These are phyloP conservation scores for Pisolithus thermaeus DNA, from an alignment of 1,284 basidiomycete species.

Conservation along the genomic window DNA sequence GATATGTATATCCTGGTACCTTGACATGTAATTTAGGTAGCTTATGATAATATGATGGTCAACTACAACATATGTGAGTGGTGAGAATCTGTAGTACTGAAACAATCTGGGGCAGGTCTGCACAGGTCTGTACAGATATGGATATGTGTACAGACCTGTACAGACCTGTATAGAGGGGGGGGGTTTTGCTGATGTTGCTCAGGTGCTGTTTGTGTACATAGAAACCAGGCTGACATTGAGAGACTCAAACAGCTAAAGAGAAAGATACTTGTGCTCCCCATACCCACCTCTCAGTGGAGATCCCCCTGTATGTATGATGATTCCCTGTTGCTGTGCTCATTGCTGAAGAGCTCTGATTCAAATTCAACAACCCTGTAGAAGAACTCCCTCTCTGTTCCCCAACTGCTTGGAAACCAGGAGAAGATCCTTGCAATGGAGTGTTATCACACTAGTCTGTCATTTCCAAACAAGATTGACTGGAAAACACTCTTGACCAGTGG, in stretches of 20 bases:
- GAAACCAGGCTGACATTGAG: slow-evolving; percentile 53
- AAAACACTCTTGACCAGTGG: slow-evolving; percentile 26
- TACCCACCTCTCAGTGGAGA: slow-evolving; percentile 26
- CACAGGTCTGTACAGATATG: too few species aligned
- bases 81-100: too few species aligned
- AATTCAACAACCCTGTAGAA: not conserved
- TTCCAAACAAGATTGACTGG: slow-evolving; percentile 27
- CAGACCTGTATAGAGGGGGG: too few species aligned
- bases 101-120: too few species aligned
- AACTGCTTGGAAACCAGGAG: slow-evolving; percentile 9
- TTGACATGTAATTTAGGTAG: too few species aligned
- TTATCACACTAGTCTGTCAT: slow-evolving; percentile 26
- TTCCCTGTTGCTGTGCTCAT: not conserved
- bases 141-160: too few species aligned
- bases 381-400: not conserved
- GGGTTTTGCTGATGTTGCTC: slow-evolving; percentile 4
- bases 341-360: not conserved
- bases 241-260: slow-evolving; percentile 41
- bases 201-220: slow-evolving; percentile 63
- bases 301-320: slow-evolving; percentile 26
- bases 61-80: too few species aligned
- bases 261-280: slow-evolving; percentile 29
- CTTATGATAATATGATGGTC: too few species aligned
- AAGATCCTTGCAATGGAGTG: slow-evolving; percentile 32
- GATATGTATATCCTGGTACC: too few species aligned